phyloP scores from a whole-genome alignment of 352 stramenopile species.

The Phytophthora rubi region DNA sequence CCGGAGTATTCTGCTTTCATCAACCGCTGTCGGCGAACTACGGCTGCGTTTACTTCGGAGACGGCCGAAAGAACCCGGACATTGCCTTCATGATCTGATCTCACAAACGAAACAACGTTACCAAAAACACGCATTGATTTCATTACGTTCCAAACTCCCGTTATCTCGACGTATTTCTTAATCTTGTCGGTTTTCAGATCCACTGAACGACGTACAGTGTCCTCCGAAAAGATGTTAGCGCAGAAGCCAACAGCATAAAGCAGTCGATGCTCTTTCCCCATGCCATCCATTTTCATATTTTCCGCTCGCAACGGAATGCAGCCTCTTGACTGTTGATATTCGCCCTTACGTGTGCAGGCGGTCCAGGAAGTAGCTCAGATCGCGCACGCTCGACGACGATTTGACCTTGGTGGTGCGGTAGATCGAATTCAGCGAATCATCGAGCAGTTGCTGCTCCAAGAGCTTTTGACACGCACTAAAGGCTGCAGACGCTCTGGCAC shows the following conservation, averaged over 20 bases:
- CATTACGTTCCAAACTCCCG: constrained; percentile 5
- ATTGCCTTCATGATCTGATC: constrained; percentile 77
- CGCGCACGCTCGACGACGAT: constrained; percentile 40
- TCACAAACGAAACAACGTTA: not conserved
- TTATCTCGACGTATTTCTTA: too few relatives aligned
- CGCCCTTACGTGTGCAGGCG: constrained; percentile 42
- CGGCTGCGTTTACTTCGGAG: constrained; percentile 80
- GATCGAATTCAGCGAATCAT: constrained; percentile 77
- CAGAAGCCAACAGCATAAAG: too few relatives aligned
- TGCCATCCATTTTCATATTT: not conserved
- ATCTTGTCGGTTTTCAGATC: too few relatives aligned
- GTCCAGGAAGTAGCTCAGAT: constrained; percentile 64
- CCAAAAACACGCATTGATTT: constrained; percentile 1
- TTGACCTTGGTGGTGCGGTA: constrained; percentile 70
- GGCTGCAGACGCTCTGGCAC: constrained; percentile 60
- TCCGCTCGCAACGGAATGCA: not conserved
- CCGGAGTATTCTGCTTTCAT: constrained; percentile 73
- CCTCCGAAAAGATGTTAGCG: too few relatives aligned
- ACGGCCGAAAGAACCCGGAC: constrained; percentile 77
- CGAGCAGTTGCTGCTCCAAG: constrained; percentile 54
- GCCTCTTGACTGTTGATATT: not conserved
- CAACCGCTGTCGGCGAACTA: constrained; percentile 55
- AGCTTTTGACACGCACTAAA: constrained; percentile 69
- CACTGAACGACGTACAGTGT: too few relatives aligned
- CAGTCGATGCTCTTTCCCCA: not conserved